phyloP scores from a whole-genome alignment of 306 rosid species.

The Prunus campanulata region DNA sequence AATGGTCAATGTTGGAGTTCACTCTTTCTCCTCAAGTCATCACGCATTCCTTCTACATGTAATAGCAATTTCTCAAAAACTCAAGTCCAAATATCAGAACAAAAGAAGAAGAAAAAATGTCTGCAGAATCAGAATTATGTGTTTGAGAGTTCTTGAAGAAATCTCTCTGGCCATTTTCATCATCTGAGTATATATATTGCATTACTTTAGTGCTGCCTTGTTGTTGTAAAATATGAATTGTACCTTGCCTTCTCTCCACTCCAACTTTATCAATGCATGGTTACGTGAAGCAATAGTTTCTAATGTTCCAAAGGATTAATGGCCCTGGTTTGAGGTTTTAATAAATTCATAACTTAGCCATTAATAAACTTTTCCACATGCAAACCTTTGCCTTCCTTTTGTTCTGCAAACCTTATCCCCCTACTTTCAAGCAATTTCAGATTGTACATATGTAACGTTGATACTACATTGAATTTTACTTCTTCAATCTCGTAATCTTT shows the following conservation, averaged over 20 bases:
- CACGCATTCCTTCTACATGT: conserved; percentile 10
- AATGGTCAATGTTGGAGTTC: conserved; percentile 22
- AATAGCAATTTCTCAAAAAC: conserved; percentile 1
- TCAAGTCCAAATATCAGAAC: background rate
- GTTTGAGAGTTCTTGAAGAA: conserved; percentile 42
- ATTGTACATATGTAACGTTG: too few species aligned
- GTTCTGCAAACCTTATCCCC: background rate
- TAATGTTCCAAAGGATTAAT: conserved; percentile 2
- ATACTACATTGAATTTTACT: too few species aligned
- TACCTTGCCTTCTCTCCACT: conserved; percentile 43
- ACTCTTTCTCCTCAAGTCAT: conserved; percentile 17
- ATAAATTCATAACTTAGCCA: background rate
- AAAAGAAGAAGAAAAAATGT: background rate
- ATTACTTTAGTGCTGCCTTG: conserved; percentile 28
- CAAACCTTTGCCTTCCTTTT: background rate
- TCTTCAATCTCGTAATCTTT: too few species aligned
- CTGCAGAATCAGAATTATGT: conserved; percentile 19
- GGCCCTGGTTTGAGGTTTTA: background rate
- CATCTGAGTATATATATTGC: conserved; percentile 5
- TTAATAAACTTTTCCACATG: background rate
- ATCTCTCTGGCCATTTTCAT: conserved; percentile 29
- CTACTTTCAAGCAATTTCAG: background rate
- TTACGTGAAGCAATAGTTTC: conserved; percentile 37
- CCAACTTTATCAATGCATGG: conserved; percentile 28
- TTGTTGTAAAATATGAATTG: conserved; percentile 26